Evolutionary conservation across 2,329 filamentous ascomycete genomes (phyloP).

Genomic region (Amesomyces nigricolor): DNA sequence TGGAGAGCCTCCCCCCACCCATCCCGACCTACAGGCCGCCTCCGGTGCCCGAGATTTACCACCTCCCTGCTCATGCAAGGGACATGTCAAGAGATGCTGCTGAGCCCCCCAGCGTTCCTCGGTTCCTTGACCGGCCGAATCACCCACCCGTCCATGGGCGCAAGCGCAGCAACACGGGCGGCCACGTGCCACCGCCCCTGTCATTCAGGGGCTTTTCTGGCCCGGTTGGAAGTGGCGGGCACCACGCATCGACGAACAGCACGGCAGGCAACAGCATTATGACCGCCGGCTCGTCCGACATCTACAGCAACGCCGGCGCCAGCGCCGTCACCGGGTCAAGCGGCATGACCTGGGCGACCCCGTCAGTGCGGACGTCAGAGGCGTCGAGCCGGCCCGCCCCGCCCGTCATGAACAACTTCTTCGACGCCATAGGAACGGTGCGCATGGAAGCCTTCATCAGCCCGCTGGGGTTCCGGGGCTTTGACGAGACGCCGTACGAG

Average conservation of each 20-base stretch:
- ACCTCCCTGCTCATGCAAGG: conserved; percentile 38
- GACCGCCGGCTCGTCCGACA: conserved; percentile 32
- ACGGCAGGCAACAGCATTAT: conserved; percentile 49
- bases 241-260: conserved; percentile 47
- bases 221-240: conserved; percentile 39
- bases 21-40: conserved; percentile 41
- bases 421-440: conserved; percentile 83
- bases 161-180: conserved; percentile 85
- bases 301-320: conserved; percentile 28
- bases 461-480: conserved; percentile 47
- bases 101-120: conserved; percentile 65
- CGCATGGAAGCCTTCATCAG: conserved; percentile 96
- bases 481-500: conserved; percentile 45
- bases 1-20: conserved; percentile 45
- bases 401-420: conserved; percentile 54
- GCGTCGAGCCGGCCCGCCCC: conserved; percentile 44
- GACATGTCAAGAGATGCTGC: conserved; percentile 56
- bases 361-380: conserved; percentile 50
- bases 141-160: conserved; percentile 58
- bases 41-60: conserved; percentile 37
- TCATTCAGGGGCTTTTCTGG: conserved; percentile 76
- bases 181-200: conserved; percentile 62
- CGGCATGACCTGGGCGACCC: conserved; percentile 29
- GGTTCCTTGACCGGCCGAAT: conserved; percentile 56
- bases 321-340: conserved; percentile 20